Evolutionary conservation across 495 filamentous ascomycete genomes (phyloP).

Genomic region (Hypoxylon lienhwacheense): DNA sequence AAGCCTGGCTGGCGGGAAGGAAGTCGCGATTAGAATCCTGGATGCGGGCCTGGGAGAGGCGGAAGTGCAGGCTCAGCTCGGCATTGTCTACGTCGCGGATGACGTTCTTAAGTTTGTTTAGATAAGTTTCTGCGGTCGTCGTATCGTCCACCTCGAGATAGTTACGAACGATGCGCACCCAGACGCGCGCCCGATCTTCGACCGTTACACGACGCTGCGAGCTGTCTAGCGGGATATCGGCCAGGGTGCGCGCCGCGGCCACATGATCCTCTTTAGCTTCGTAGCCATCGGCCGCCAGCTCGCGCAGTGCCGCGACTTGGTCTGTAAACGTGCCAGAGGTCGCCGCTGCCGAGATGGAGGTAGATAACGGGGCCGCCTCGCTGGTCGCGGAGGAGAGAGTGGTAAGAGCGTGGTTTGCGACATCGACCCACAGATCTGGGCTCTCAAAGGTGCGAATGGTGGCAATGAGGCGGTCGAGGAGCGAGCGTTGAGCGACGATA

Average conservation of each 20-base stretch:
- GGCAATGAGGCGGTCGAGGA: conserved; percentile 68
- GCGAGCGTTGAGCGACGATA: conserved; percentile 71
- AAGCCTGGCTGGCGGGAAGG: conserved; percentile 83
- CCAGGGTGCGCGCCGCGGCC: conserved; percentile 72
- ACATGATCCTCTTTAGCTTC: conserved; percentile 79
- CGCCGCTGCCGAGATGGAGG: conserved; percentile 36
- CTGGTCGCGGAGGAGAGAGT: conserved; percentile 53
- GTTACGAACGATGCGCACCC: conserved; percentile 92
- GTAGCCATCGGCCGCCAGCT: conserved; percentile 80
- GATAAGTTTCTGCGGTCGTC: conserved; percentile 76
- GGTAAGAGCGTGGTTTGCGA: conserved; percentile 67
- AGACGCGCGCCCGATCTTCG: conserved; percentile 75
- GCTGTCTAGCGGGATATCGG: conserved; percentile 83
- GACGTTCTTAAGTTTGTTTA: conserved; percentile 91
- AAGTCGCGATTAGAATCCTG: conserved; percentile 87
- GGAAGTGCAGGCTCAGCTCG: conserved; percentile 76
- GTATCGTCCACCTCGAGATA: conserved; percentile 95
- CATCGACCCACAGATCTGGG: conserved; percentile 64
- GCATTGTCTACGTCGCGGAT: conserved; percentile 76
- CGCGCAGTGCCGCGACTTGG: conserved; percentile 79
- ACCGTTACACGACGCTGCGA: conserved; percentile 81
- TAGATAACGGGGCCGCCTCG: conserved; percentile 54
- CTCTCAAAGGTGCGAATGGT: conserved; percentile 58
- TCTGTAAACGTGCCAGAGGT: conserved; percentile 69
- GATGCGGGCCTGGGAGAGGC: conserved; percentile 89